These are phyloP conservation scores for Phyllosticta citrichinensis DNA, from an alignment of 2,329 filamentous ascomycete genomes.

Conservation along the genomic window DNA sequence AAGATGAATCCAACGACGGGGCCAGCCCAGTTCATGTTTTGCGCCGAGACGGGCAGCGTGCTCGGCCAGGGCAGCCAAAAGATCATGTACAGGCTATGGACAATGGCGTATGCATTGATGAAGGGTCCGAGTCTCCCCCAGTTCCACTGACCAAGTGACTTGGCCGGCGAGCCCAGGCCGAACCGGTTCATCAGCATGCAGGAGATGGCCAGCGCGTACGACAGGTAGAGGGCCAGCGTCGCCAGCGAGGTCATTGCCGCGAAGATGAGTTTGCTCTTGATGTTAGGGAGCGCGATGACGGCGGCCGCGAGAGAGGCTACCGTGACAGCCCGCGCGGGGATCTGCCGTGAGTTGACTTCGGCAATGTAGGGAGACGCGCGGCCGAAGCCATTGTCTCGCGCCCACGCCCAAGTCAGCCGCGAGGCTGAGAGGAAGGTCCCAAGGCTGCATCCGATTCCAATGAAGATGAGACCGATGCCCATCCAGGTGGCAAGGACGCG, in stretches of 20 bases:
- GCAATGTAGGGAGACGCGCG: constrained; percentile 20
- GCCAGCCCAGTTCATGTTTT: constrained; percentile 13
- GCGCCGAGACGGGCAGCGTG: constrained; percentile 6
- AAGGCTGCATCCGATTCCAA: constrained; percentile 27
- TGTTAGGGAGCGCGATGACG: constrained; percentile 29
- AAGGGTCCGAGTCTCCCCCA: constrained; percentile 8
- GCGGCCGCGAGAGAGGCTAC: constrained; percentile 24
- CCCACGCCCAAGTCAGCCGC: constrained; percentile 37
- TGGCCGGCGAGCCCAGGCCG: constrained; percentile 7
- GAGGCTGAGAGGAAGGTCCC: constrained; percentile 32
- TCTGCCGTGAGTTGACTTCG: constrained; percentile 17
- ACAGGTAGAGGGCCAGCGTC: constrained; percentile 28
- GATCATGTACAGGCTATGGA: constrained; percentile 6
- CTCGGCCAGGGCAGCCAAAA: constrained; percentile 12
- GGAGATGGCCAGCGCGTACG: constrained; percentile 31
- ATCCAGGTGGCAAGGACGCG: constrained; percentile 28
- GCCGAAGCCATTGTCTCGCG: constrained; percentile 31
- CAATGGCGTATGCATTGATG: constrained; percentile 10
- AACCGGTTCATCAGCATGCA: constrained; percentile 26
- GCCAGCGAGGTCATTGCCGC: constrained; percentile 31
- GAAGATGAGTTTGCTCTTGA: constrained; percentile 31
- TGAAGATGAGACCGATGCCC: constrained; percentile 23
- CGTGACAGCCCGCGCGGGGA: constrained; percentile 30
- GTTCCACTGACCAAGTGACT: constrained; percentile 9
- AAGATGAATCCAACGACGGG: constrained; percentile 11